Evolutionary conservation across 495 filamentous ascomycete species (phyloP).

Genomic region (Aspergillus nidulans): DNA sequence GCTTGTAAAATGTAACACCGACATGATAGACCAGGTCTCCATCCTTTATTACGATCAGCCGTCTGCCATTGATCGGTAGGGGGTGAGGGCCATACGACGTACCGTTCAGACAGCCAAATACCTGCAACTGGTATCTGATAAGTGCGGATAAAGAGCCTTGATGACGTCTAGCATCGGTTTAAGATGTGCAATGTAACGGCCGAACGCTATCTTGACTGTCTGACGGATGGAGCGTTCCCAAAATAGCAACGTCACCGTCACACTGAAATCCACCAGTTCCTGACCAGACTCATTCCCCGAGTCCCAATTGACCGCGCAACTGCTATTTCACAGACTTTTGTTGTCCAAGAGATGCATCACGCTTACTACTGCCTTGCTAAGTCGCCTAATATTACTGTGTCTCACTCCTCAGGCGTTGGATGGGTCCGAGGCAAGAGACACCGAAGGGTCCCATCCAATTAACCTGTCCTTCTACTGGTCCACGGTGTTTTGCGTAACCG

Average conservation of each 20-base stretch:
- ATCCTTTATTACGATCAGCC: background rate
- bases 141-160: background rate
- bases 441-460: conserved; percentile 7
- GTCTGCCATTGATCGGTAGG: background rate
- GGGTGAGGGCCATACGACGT: background rate
- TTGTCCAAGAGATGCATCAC: background rate
- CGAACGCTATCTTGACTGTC: background rate
- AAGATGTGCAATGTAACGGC: conserved; percentile 3
- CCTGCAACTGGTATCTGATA: background rate
- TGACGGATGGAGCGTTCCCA: background rate
- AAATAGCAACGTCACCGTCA: conserved; percentile 10
- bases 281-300: background rate
- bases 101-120: background rate
- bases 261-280: conserved; percentile 7
- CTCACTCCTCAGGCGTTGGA: background rate
- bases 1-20: background rate
- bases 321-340: background rate
- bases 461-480: conserved; percentile 6
- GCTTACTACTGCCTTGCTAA: background rate
- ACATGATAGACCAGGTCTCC: background rate
- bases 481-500: conserved; percentile 15
- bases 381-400: background rate
- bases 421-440: background rate
- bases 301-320: background rate
- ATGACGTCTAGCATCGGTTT: background rate